These are phyloP conservation scores for Rosa hybrid DNA, from an alignment of 331 rosid species.

Conservation along the genomic window DNA sequence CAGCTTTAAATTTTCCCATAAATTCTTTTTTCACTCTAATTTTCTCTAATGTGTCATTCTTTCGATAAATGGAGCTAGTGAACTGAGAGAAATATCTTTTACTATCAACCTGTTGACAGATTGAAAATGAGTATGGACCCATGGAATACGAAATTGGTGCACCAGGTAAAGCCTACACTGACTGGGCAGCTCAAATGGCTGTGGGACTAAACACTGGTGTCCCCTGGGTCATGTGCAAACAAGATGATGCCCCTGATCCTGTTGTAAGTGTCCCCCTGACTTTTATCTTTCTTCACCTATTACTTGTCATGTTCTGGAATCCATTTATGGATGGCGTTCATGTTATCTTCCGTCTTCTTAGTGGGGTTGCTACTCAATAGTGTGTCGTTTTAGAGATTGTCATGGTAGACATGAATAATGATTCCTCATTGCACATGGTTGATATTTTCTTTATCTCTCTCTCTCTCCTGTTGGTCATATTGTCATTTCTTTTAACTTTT, in stretches of 20 bases:
- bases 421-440: constrained; percentile 37
- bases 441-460: constrained; percentile 21
- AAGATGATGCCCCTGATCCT: constrained; percentile 97
- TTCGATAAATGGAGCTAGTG: constrained; percentile 11
- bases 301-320: constrained; percentile 16
- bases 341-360: constrained; percentile 27
- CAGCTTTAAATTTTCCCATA: neutral
- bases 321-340: constrained; percentile 1
- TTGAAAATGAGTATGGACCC: constrained; percentile 92
- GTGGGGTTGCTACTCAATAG: constrained; percentile 40
- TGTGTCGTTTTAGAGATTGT: constrained; percentile 31
- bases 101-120: constrained; percentile 37
- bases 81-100: constrained; percentile 15
- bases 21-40: neutral
- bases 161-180: constrained; percentile 65
- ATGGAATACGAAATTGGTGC: constrained; percentile 75
- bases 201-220: constrained; percentile 71
- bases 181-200: constrained; percentile 92
- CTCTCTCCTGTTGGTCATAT: constrained; percentile 24
- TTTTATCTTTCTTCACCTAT: constrained; percentile 11
- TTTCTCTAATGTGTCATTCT: neutral
- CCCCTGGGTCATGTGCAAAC: constrained; percentile 97
- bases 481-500: constrained; percentile 6
- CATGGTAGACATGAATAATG: constrained; percentile 30
- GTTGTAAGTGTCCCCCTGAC: constrained; percentile 47